Evolutionary conservation across 768 basidiomycete genomes (phyloP).

Genomic region (Kwoniella bestiolae): DNA sequence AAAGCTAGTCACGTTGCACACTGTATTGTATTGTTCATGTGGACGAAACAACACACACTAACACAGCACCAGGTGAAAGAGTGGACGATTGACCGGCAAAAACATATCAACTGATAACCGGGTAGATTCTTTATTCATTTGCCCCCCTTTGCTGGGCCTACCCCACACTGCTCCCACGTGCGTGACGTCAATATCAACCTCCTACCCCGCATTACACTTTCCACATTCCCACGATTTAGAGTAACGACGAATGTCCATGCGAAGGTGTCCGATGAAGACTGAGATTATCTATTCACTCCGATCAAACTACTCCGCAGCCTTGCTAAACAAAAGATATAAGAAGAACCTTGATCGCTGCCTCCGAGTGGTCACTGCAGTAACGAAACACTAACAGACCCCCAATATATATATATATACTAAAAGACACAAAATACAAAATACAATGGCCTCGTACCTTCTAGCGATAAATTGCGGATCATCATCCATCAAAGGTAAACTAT

Average conservation of each 20-base stretch:
- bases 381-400: too few species aligned
- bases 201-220: conserved; percentile 13
- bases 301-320: too few species aligned
- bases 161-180: conserved; percentile 14
- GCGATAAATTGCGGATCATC: conserved; percentile 81
- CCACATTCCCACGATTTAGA: conserved; percentile 5
- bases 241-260: conserved; percentile 5
- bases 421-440: too few species aligned
- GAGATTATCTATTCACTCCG: too few species aligned
- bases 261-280: neutral
- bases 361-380: too few species aligned
- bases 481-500: conserved; percentile 81
- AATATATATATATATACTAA: too few species aligned
- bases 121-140: neutral
- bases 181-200: conserved; percentile 17
- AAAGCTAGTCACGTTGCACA: neutral
- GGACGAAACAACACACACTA: neutral
- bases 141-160: neutral
- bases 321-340: too few species aligned
- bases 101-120: neutral
- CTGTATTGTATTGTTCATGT: neutral
- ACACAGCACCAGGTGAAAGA: neutral
- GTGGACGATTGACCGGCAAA: conserved; percentile 13
- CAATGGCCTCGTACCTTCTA: conserved; percentile 62
- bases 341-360: too few species aligned